Evolutionary conservation across 2,329 filamentous ascomycete species (phyloP).

Genomic region (Ophiosphaerella korrae): DNA sequence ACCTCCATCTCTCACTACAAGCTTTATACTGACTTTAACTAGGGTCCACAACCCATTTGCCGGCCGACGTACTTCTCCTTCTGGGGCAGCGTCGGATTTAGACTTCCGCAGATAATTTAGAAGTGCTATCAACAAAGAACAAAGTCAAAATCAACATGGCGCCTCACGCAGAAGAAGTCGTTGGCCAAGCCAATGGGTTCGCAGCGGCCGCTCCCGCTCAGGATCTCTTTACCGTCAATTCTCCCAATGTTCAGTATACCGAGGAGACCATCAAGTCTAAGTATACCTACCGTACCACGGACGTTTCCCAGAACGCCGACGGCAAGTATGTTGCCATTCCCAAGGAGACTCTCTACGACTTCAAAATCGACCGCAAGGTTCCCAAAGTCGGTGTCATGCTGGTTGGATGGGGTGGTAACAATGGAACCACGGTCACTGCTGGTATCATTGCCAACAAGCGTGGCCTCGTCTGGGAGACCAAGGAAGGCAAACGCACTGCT

Average conservation of each 20-base stretch:
- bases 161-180: slow-evolving; percentile 80
- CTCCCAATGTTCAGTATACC: slow-evolving; percentile 90
- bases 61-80: slow-evolving; percentile 89
- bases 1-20: neutral
- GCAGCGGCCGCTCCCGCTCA: slow-evolving; percentile 53
- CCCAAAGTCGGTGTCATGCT: slow-evolving; percentile 97
- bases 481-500: slow-evolving; percentile 80
- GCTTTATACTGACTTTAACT: slow-evolving; percentile 29
- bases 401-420: slow-evolving; percentile 97
- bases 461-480: slow-evolving; percentile 87
- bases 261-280: slow-evolving; percentile 86
- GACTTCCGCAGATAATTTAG: slow-evolving; percentile 47
- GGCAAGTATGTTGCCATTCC: slow-evolving; percentile 84
- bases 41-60: slow-evolving; percentile 96
- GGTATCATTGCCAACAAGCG: slow-evolving; percentile 96
- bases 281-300: slow-evolving; percentile 96
- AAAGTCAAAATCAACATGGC: slow-evolving; percentile 69
- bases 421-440: slow-evolving; percentile 94
- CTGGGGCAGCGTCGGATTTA: slow-evolving; percentile 75
- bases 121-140: slow-evolving; percentile 27
- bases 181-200: slow-evolving; percentile 62
- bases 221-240: slow-evolving; percentile 83
- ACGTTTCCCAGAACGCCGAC: slow-evolving; percentile 70
- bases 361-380: slow-evolving; percentile 94
- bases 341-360: slow-evolving; percentile 90